Evolutionary conservation across 768 basidiomycete genomes (phyloP).

Genomic region (Hirschioporus abietinus): DNA sequence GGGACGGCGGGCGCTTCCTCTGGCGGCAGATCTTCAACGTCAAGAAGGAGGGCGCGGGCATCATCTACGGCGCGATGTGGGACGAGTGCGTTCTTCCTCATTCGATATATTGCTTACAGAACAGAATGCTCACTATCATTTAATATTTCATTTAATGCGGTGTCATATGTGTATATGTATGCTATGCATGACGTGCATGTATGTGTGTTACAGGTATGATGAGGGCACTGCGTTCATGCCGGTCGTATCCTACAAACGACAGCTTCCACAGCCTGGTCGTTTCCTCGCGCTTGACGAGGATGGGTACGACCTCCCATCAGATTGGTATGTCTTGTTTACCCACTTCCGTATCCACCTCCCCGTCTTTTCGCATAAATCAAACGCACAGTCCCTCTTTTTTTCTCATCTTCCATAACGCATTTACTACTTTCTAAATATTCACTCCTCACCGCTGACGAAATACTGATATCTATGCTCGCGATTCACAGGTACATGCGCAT

Average conservation of each 20-base stretch:
- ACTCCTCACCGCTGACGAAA: slow-evolving; percentile 3
- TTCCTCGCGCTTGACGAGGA: slow-evolving; percentile 73
- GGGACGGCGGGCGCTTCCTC: slow-evolving; percentile 71
- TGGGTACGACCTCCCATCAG: slow-evolving; percentile 68
- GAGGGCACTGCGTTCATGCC: slow-evolving; percentile 85
- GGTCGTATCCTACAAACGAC: slow-evolving; percentile 49
- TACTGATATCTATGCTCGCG: slow-evolving; percentile 6
- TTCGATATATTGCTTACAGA: neutral
- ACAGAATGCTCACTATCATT: neutral
- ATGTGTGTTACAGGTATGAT: slow-evolving; percentile 52
- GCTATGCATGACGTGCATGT: neutral
- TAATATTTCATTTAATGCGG: neutral
- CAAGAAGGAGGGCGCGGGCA: slow-evolving; percentile 52
- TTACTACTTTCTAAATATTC: no score
- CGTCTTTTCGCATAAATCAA: slow-evolving; percentile 13
- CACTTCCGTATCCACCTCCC: slow-evolving; percentile 6
- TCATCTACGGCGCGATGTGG: slow-evolving; percentile 84
- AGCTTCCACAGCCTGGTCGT: slow-evolving; percentile 55
- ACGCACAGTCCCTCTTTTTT: slow-evolving; percentile 2
- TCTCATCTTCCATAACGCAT: neutral
- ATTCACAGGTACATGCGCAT: slow-evolving; percentile 68
- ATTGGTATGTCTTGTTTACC: slow-evolving; percentile 53
- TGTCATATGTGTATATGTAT: neutral
- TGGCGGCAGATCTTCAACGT: slow-evolving; percentile 78
- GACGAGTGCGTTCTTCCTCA: slow-evolving; percentile 51